phyloP scores from a whole-genome alignment of 805 yeast species.

The Grigorovia humatica region DNA sequence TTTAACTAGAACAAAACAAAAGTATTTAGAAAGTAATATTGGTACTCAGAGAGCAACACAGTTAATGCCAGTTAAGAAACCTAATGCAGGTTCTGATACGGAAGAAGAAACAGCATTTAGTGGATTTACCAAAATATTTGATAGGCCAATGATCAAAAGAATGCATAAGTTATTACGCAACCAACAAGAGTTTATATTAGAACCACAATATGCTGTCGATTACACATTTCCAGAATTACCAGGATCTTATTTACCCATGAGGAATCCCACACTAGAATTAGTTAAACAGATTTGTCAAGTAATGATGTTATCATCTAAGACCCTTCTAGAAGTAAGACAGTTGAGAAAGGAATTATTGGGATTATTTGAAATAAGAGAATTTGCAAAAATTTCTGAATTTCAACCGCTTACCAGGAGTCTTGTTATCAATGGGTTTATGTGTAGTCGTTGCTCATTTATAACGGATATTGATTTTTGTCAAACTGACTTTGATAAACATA shows the following conservation, averaged over 20 bases:
- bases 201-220: constrained; percentile 50
- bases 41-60: constrained; percentile 62
- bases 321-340: constrained; percentile 63
- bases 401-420: constrained; percentile 65
- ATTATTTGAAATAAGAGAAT: constrained; percentile 74
- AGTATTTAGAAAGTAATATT: constrained; percentile 19
- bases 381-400: constrained; percentile 65
- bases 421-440: constrained; percentile 54
- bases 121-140: constrained; percentile 46
- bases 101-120: constrained; percentile 31
- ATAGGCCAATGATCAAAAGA: constrained; percentile 56
- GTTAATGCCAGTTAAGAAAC: constrained; percentile 36
- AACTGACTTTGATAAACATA: constrained; percentile 35
- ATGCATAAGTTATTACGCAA: constrained; percentile 52
- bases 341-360: constrained; percentile 65
- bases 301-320: constrained; percentile 50
- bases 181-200: constrained; percentile 64
- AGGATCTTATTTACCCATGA: constrained; percentile 51
- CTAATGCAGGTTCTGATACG: constrained; percentile 25
- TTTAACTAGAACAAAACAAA: constrained; percentile 44
- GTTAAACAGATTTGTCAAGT: constrained; percentile 69
- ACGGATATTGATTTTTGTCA: constrained; percentile 77
- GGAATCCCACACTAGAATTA: constrained; percentile 70
- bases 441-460: constrained; percentile 68
- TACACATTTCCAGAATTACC: constrained; percentile 70